Percentiles rank a stretch among this genome's conserved stretches.
Evolutionary conservation across 257 asterid species (phyloP).

Genomic region (Rhazya stricta): DNA sequence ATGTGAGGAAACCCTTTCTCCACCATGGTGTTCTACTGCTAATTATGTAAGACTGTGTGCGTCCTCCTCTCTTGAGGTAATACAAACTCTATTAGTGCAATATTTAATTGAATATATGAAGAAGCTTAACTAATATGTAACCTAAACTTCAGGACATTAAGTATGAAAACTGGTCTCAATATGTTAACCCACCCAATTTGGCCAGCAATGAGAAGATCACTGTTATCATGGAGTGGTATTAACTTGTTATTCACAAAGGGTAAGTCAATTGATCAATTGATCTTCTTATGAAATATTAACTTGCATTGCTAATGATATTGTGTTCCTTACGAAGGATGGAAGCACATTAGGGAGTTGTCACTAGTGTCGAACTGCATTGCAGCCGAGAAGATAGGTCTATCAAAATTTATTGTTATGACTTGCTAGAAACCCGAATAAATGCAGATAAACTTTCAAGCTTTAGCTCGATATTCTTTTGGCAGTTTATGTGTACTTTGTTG

Average conservation of each 20-base stretch:
- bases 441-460: too few relatives aligned
- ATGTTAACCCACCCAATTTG: constrained; percentile 92
- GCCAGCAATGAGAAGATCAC: constrained; percentile 85
- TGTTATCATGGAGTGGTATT: constrained; percentile 83
- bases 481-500: too few relatives aligned
- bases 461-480: too few relatives aligned
- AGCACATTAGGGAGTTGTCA: constrained; percentile 91
- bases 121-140: neutral
- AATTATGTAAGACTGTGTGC: constrained; percentile 66
- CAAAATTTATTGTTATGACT: constrained; percentile 74
- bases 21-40: constrained; percentile 82
- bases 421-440: constrained; percentile 56
- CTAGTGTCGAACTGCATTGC: constrained; percentile 78
- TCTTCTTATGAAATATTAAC: neutral
- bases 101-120: neutral
- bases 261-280: constrained; percentile 21
- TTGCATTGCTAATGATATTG: too few relatives aligned
- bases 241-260: constrained; percentile 69
- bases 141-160: constrained; percentile 57
- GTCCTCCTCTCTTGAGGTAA: constrained; percentile 71
- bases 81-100: too few relatives aligned
- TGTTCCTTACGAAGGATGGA: constrained; percentile 58
- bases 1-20: constrained; percentile 66
- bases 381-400: constrained; percentile 73
- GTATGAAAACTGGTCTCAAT: constrained; percentile 73